Percentiles rank a stretch among this genome's conserved stretches.
These are phyloP conservation scores for Pythium biforme DNA, from an alignment of 352 stramenopile species.

Conservation along the genomic window DNA sequence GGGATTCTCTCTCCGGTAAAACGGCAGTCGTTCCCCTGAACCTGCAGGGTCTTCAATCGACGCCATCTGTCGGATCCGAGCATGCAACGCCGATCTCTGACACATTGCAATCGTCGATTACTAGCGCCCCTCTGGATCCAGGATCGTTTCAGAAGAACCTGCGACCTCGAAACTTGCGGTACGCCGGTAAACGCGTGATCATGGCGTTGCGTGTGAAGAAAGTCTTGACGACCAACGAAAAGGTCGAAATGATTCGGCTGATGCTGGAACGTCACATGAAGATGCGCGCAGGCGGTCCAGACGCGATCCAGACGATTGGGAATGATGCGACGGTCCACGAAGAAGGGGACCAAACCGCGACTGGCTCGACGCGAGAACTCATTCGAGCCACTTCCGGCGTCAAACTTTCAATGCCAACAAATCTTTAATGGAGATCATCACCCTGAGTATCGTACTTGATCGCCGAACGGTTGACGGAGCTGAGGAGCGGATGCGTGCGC, in stretches of 20 bases:
- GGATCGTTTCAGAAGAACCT: background rate
- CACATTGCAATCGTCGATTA: background rate
- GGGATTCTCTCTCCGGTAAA: conserved; percentile 5
- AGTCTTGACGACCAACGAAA: conserved; percentile 41
- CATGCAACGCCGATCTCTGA: background rate
- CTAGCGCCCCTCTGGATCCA: background rate
- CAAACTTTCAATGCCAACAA: conserved; percentile 22
- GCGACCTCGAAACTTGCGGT: conserved; percentile 40
- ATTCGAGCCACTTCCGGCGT: conserved; percentile 16
- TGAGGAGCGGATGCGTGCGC: conserved; percentile 37
- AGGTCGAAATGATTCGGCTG: conserved; percentile 58
- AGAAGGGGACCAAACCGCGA: background rate
- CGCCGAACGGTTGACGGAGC: conserved; percentile 44
- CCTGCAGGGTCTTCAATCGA: conserved; percentile 16
- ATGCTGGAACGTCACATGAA: conserved; percentile 41
- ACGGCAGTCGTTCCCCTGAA: conserved; percentile 21
- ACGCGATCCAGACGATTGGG: background rate
- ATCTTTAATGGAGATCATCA: conserved; percentile 7
- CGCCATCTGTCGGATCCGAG: background rate
- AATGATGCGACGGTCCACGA: background rate
- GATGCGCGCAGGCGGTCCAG: background rate
- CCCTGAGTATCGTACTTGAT: conserved; percentile 37
- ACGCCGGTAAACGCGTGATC: conserved; percentile 67
- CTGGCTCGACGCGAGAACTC: background rate
- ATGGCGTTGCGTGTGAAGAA: conserved; percentile 63